Base-by-base conservation (phyloP, 108 stramenopile genomes). In the Discostella stelligeroides region DNA sequence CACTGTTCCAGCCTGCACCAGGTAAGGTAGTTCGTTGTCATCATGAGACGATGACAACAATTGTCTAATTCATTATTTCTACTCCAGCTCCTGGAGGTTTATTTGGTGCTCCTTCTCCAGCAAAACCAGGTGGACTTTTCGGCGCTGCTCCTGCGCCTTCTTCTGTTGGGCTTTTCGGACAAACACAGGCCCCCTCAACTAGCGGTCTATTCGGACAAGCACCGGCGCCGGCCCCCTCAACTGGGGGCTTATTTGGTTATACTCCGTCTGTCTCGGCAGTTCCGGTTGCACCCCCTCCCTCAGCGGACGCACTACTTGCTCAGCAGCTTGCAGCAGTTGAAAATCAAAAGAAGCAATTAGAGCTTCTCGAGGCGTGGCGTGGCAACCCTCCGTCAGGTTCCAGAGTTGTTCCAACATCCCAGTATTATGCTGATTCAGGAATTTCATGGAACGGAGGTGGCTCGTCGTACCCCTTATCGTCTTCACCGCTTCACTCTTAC, bases 321-420 rank as follows among this genome's bases (percentile, higher is more conserved):
- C 82, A 90, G 46, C 87, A 91, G 79, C 55, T 95, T 25, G 87
- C 87, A 23, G 88, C 90, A 46, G 65, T 95, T 4, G 88, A 91
- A 34, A 82, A 79, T 24, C 86, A 91, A 70, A 79, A 74, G 28
- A 87, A 91, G 65, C 86, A 92, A 74, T 43, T 91, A 61, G 86
- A 91, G 70, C 74, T 90, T 51, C 54, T 66, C 0, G 86, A 91
- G 42, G 85, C 84, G 13, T 94, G 90, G 83, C 72, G 88, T 45
- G 86, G 83, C 15, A 78, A 80, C 63, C 51, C 84, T 42, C 51
- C 74, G 15, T 58, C 74, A 23, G 74, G 61, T 28, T 71, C 79
- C 5, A 80, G 60, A 70, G 79, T 81, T 6, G 55, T 76, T 4
- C 75, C 80, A 41, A 47, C 80, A 70, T 81, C 80, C n/a, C 49